Base-by-base conservation (phyloP, 345 rosid species). In the Citrus inodora region DNA sequence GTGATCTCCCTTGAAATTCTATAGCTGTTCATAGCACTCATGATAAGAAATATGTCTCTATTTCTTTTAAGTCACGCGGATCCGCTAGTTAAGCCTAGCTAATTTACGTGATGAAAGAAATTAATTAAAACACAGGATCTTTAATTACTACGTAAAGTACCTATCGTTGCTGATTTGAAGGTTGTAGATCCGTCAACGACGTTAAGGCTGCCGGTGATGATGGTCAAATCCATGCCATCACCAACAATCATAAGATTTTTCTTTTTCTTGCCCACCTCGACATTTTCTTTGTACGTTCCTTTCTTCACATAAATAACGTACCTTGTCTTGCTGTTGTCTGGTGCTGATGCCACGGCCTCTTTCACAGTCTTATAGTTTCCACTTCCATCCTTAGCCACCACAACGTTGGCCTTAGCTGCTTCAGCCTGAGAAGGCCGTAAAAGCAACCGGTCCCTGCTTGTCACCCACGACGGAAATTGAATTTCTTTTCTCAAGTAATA, bases 371-470 rank as follows among this genome's bases (percentile, higher is more conserved):
- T 90, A 85, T 71, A 89, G n/a, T 91, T 89, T 17, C 97, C 98
- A 73, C 88, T 93, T 4, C 98, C 93, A 74, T 93, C 97, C 24
- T 84, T 80, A 1, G 98, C 92, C 75, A 95, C 98, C 64, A 93
- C 84, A 5, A 92, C 87, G 75, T 95, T 80, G 1, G 94, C 93
- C 25, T 74, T 89, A 35, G 87, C 76, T 67, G 79, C 88, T 76
- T 78, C 80, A 5, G 84, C 82, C 73, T 74, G 69, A 61, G 17
- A 46, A 46, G 83, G 27, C 64, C 56, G 68, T 62, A 93, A 71
- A 27, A 92, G 87, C 79, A 67, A 85, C 79, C 92, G 74, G 58
- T 93, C 98, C 17, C 75, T 79, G 37, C 78, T 64, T n/a, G 80
- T 89, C 63, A 93, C 61, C 98, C 98, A 93, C 0, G 82, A 79